Evolutionary conservation across 352 stramenopile genomes (phyloP), one percentile per base, ranked within the genome.

Genomic region (Thalassiosira exigua): DNA sequence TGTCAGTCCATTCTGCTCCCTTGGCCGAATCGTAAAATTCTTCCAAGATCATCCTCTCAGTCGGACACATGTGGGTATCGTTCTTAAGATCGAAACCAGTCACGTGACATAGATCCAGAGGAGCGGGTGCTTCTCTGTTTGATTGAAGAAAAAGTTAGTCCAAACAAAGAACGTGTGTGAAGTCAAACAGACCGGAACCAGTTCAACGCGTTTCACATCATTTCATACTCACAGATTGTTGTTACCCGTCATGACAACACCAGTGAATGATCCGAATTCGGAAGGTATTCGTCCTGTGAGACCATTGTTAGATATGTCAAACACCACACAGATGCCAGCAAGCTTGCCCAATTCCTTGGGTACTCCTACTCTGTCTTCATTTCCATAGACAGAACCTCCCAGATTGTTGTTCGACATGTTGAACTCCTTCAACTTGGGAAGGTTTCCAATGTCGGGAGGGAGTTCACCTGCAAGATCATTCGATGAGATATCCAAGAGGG

Each of bases 281-380:
- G 1, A 3, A 27, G 60, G 51, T 4, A 79, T 73, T 42, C 14
- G n/a, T 69, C 52, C 46, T 11, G 1, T 27, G 1, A 79, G 29
- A 9, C 24, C 22, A 48, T 79, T 79, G 32, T 66, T 54, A 1
- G 70, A 78, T 4, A 78, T 17, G 33, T 78, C 66, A 5, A 78
- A 26, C 26, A 51, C 24, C 50, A 39, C 52, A 7, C 11, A 56
- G n/a, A 56, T 56, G 17, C 36, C 36, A 17, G 17, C 17, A 17
- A 46, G 17, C 9, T 46, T 17, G 36, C 9, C 7, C 7, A 17
- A 17, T 17, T 17, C 17, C 7, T 46, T 46, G 17, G 36, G 36
- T 17, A n/a, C n/a, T 46, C 36, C 36, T 17, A 46, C 9, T 46
- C 36, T 17, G 7, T 9, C 17, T 46, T 9, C 9, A 46, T 17